phyloP scores from a whole-genome alignment of 116 monocot genomes.

The Papilionanthe hybrid region DNA sequence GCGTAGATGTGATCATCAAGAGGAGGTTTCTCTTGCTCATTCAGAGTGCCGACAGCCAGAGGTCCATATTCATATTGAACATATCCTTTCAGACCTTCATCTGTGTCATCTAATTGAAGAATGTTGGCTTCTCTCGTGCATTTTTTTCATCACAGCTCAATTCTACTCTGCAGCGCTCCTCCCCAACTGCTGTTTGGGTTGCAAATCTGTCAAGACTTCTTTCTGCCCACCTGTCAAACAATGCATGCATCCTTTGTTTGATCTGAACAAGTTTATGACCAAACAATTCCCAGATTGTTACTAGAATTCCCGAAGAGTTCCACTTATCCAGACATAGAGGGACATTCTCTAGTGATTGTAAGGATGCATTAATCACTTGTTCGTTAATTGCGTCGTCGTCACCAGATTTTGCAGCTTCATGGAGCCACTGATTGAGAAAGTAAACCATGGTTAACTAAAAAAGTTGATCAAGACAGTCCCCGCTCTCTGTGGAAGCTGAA shows the following conservation, averaged over 20 bases:
- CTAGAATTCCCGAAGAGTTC: conserved; percentile 32
- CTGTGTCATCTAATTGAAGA: too few relatives aligned
- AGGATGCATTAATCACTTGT: conserved; percentile 35
- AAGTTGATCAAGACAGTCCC: conserved; percentile 63
- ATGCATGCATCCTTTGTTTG: conserved; percentile 35
- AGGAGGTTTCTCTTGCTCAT: too few relatives aligned
- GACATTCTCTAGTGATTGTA: conserved; percentile 48
- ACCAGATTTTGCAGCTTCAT: conserved; percentile 19
- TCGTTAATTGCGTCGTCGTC: conserved; percentile 22
- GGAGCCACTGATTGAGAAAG: conserved; percentile 62
- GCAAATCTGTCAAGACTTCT: too few relatives aligned
- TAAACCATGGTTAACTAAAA: conserved; percentile 50
- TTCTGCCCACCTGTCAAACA: conserved; percentile 48
- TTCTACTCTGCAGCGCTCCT: too few relatives aligned
- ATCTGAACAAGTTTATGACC: neutral
- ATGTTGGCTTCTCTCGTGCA: too few relatives aligned
- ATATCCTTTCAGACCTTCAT: too few relatives aligned
- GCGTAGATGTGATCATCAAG: too few relatives aligned
- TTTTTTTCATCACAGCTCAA: too few relatives aligned
- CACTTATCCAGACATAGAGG: conserved; percentile 32
- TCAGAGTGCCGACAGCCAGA: too few relatives aligned
- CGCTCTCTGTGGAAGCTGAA: conserved; percentile 47
- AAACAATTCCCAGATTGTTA: conserved; percentile 34
- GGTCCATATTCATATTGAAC: too few relatives aligned
- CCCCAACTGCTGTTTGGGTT: too few relatives aligned